Percentiles rank a stretch among this genome's conserved stretches.
Evolutionary conservation across 352 stramenopile species (phyloP).

Genomic region (Phytophthora capsici): DNA sequence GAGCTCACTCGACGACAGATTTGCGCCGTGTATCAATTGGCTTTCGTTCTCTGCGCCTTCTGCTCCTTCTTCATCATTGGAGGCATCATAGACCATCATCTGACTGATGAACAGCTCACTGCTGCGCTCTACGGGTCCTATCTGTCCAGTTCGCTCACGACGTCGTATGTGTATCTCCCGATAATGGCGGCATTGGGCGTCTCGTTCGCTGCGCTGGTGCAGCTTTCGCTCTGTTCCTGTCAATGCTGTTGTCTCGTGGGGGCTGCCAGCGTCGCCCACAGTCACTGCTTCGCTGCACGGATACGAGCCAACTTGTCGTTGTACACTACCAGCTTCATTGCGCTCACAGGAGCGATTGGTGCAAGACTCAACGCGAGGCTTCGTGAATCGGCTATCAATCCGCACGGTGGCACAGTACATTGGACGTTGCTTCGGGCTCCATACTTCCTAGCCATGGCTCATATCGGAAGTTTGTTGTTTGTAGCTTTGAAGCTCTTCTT

Average conservation of each 20-base stretch:
- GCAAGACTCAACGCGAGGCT: conserved; percentile 76
- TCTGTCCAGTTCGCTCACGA: conserved; percentile 50
- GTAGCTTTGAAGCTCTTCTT: conserved; percentile 79
- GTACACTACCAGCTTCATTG: conserved; percentile 51
- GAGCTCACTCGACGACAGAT: conserved; percentile 77
- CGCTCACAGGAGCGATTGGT: conserved; percentile 65
- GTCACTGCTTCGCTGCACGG: conserved; percentile 54
- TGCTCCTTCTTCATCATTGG: conserved; percentile 70
- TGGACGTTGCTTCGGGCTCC: conserved; percentile 72
- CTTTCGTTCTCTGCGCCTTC: conserved; percentile 61
- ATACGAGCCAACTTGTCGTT: conserved; percentile 63
- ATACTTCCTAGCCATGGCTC: conserved; percentile 65
- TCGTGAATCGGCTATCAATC: conserved; percentile 77
- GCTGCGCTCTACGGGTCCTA: conserved; percentile 74
- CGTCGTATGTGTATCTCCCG: conserved; percentile 72
- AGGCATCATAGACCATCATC: conserved; percentile 73
- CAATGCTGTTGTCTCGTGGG: conserved; percentile 71
- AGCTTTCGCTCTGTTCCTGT: conserved; percentile 66
- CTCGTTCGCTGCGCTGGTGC: conserved; percentile 49
- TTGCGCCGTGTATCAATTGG: conserved; percentile 73
- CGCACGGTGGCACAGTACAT: conserved; percentile 76
- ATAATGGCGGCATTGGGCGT: conserved; percentile 41
- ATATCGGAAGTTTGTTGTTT: conserved; percentile 68
- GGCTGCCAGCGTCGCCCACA: conserved; percentile 41
- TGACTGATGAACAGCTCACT: conserved; percentile 75